Base-by-base conservation (phyloP, 2,329 filamentous ascomycete species). In the Scytalidium lignicola region DNA sequence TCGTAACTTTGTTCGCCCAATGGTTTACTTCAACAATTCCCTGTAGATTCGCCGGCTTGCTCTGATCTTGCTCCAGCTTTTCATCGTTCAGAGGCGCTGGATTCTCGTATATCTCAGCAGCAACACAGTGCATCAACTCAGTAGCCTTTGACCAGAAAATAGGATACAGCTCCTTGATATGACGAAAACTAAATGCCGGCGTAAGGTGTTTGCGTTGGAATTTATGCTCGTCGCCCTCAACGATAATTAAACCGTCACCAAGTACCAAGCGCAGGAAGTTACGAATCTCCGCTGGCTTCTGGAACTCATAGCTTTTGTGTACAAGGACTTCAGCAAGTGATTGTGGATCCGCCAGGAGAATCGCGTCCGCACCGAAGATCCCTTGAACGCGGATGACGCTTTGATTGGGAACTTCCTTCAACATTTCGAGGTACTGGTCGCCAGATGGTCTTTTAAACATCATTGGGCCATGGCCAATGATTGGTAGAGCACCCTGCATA, bases 171-270 rank as follows among this genome's bases (percentile, higher is more conserved):
- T 90, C 81, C 62, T 91, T 93, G 64, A 95, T 75, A 60, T 93
- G 87, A 13, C 88, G 80, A 62, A 89, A 92, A 21, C 81, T 76
- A 64, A 96, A 96, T 1, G 88, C 87, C 0, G 89, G 90, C 67
- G 84, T 79, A 19, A 95, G 75, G 52, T 85, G 82, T 63, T 86
- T 90, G 41, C 90, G 78, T 70, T 90, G 86, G 60, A 81, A 73
- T 70, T 86, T 92, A 67, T 96, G 91, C 59, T 90, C 86, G 13
- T 92, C 87, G 13, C 90, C 90, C 66, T 96, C 90, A 1, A 88
- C 85, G 7, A 95, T 0, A 28, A 96, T 69, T 9, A 90, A 70
- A 8, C 88, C 87, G 12, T 83, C 70, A 6, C 88, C 85, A 6
- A 92, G 71, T 28, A 90, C 73, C 17, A 79, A 73, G 1, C 75